Evolutionary conservation across 2,329 filamentous ascomycete genomes (phyloP).

Genomic region (Penicillium sp.): DNA sequence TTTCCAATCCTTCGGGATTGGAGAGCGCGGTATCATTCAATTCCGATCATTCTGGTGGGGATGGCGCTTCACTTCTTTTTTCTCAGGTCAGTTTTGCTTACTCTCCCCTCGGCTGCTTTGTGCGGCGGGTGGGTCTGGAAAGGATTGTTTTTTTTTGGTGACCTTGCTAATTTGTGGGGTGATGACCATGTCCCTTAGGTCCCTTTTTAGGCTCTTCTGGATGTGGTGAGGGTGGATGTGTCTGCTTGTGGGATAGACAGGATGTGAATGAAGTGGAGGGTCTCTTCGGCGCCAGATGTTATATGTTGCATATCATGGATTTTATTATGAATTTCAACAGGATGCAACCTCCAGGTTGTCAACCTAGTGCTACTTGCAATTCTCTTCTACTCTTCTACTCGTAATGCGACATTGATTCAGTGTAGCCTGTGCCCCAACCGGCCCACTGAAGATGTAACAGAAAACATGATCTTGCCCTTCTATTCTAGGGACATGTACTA

Average conservation of each 20-base stretch:
- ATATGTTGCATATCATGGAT: not conserved
- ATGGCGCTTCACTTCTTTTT: conserved; percentile 61
- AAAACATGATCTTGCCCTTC: conserved; percentile 12
- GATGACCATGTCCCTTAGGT: conserved; percentile 14
- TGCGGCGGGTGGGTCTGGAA: conserved; percentile 17
- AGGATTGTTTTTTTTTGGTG: conserved; percentile 23
- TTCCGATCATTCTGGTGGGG: conserved; percentile 88
- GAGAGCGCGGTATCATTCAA: conserved; percentile 65
- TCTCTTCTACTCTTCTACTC: not conserved
- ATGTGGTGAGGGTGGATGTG: conserved; percentile 1
- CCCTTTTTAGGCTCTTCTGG: conserved; percentile 7
- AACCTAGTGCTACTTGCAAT: not conserved
- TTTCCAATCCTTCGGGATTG: conserved; percentile 31
- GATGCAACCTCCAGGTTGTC: not conserved
- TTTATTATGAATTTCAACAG: too few species aligned
- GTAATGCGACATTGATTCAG: not conserved
- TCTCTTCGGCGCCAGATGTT: not conserved
- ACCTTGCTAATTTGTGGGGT: conserved; percentile 38
- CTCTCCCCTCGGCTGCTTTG: conserved; percentile 3
- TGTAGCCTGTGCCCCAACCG: not conserved
- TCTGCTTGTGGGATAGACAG: not conserved
- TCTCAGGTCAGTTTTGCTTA: conserved; percentile 44
- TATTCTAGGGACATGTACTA: conserved; percentile 12
- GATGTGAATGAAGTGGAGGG: not conserved
- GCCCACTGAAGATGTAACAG: not conserved